These are phyloP conservation scores for Trichopus zeylanicus DNA, from an alignment of 116 monocot genomes.

Conservation along the genomic window DNA sequence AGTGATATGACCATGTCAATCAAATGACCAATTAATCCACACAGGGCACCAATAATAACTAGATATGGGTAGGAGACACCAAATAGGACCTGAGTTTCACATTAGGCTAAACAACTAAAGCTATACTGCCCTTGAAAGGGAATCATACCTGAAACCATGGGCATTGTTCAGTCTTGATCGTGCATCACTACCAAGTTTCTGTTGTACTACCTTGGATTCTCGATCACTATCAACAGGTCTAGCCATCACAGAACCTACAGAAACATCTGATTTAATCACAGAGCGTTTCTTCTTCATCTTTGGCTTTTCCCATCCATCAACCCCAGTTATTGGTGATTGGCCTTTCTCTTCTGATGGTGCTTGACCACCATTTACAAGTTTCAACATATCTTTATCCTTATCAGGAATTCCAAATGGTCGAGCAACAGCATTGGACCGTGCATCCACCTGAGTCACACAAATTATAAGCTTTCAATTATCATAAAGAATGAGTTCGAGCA, in stretches of 20 bases:
- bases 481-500: slow-evolving; percentile 13
- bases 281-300: slow-evolving; percentile 51
- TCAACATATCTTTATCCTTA: slow-evolving; percentile 39
- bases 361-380: slow-evolving; percentile 21
- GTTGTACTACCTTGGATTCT: slow-evolving; percentile 46
- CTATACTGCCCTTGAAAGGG: background rate
- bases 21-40: too few relatives aligned
- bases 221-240: slow-evolving; percentile 31
- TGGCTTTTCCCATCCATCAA: slow-evolving; percentile 5
- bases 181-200: slow-evolving; percentile 36
- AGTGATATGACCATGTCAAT: too few relatives aligned
- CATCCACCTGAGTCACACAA: slow-evolving; percentile 35
- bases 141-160: slow-evolving; percentile 37
- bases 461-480: background rate
- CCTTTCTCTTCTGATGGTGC: slow-evolving; percentile 36
- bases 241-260: slow-evolving; percentile 22
- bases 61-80: too few relatives aligned
- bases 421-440: slow-evolving; percentile 20
- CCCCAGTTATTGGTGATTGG: slow-evolving; percentile 10
- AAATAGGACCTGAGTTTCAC: background rate
- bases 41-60: too few relatives aligned
- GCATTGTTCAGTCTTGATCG: slow-evolving; percentile 25
- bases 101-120: background rate
- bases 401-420: slow-evolving; percentile 32
- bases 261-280: slow-evolving; percentile 37